phyloP scores from a whole-genome alignment of 805 yeast species.

The Debaryomyces castellii region DNA sequence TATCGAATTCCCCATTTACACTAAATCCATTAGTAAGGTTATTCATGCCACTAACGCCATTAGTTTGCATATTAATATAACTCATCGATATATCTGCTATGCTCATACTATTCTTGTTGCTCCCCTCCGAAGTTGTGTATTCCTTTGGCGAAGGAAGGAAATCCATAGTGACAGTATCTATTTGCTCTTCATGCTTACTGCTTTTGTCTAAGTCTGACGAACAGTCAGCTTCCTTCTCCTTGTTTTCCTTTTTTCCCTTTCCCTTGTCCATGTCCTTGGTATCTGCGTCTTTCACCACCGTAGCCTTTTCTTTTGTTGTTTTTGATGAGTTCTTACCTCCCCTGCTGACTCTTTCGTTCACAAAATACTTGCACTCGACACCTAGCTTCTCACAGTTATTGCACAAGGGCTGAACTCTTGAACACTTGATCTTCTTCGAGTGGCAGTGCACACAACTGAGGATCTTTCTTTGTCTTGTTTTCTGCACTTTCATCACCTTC shows the following conservation, averaged over 20 bases:
- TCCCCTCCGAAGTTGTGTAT: not conserved
- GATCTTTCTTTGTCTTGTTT: constrained; percentile 58
- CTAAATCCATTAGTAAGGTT: not conserved
- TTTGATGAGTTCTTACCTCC: constrained; percentile 33
- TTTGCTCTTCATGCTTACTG: not conserved
- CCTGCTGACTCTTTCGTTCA: constrained; percentile 54
- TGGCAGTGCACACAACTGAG: constrained; percentile 59
- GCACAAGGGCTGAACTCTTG: constrained; percentile 59
- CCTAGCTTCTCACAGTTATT: constrained; percentile 49
- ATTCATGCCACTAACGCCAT: not conserved
- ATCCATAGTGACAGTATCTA: not conserved
- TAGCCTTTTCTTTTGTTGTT: not conserved
- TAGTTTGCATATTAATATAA: constrained; percentile 10
- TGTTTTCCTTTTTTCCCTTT: not conserved
- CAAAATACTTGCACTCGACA: constrained; percentile 53
- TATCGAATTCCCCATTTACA: not conserved
- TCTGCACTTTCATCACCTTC: constrained; percentile 59
- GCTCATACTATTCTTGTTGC: not conserved
- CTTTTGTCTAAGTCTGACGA: not conserved
- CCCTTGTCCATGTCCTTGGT: too few species aligned
- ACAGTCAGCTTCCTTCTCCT: not conserved
- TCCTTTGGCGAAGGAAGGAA: not conserved
- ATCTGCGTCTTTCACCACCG: not conserved
- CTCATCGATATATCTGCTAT: constrained; percentile 11
- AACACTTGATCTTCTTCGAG: constrained; percentile 61